phyloP scores from a whole-genome alignment of 306 rosid species.

The Cucumis hystrix region DNA sequence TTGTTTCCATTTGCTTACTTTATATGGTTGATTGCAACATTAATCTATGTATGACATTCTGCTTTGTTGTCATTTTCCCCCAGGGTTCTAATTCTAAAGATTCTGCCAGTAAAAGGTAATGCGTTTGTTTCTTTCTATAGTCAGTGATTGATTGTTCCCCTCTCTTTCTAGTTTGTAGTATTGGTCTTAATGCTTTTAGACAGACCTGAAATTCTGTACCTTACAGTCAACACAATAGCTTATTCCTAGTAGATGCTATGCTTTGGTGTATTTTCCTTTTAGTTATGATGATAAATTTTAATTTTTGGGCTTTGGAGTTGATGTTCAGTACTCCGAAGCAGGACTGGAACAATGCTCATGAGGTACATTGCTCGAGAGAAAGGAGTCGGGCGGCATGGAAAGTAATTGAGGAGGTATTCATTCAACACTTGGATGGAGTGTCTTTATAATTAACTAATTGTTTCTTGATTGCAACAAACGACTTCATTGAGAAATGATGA shows the following conservation, averaged over 20 bases:
- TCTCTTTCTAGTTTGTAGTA: not conserved
- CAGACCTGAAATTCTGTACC: not conserved
- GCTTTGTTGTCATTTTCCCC: not conserved
- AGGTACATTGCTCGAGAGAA: conserved; percentile 82
- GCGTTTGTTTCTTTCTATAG: not conserved
- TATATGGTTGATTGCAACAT: not conserved
- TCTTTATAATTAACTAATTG: not conserved
- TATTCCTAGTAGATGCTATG: not conserved
- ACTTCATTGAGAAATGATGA: no score
- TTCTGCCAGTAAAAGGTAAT: not conserved
- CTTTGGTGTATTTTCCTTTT: not conserved
- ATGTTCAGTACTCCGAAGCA: conserved; percentile 28
- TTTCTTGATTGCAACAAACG: no score
- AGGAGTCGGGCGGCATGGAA: conserved; percentile 78
- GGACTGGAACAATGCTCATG: conserved; percentile 35
- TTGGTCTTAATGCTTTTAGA: not conserved
- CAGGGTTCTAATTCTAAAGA: not conserved
- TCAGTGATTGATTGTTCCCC: not conserved
- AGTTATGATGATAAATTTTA: not conserved
- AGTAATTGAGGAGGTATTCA: conserved; percentile 51
- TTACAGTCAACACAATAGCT: not conserved
- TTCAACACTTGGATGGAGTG: not conserved
- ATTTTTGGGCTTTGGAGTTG: not conserved
- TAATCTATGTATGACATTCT: not conserved
- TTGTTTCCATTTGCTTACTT: not conserved